phyloP scores from a whole-genome alignment of 2,329 filamentous ascomycete genomes.

The Colletotrichum shisoi region DNA sequence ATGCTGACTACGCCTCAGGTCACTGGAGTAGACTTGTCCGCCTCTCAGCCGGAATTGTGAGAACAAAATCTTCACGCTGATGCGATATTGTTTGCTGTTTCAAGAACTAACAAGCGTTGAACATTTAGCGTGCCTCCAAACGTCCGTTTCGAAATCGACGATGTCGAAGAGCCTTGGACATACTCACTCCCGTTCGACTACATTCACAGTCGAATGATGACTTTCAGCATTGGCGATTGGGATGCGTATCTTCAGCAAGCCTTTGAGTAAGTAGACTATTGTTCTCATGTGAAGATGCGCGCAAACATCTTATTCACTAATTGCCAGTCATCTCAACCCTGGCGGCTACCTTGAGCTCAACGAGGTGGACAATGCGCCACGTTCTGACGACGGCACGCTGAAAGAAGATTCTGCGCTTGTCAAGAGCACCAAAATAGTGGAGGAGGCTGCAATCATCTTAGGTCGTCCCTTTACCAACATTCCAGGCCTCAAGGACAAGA shows the following conservation, averaged over 20 bases:
- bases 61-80: too few relatives aligned
- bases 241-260: constrained; percentile 48
- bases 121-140: constrained; percentile 55
- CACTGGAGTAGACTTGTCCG: constrained; percentile 52
- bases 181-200: constrained; percentile 52
- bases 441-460: neutral
- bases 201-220: constrained; percentile 51
- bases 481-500: neutral
- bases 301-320: too few relatives aligned
- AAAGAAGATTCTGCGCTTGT: constrained; percentile 43
- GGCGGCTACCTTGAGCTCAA: constrained; percentile 55
- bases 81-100: too few relatives aligned
- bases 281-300: too few relatives aligned
- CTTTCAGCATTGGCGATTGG: constrained; percentile 47
- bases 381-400: constrained; percentile 54
- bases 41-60: constrained; percentile 51
- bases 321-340: constrained; percentile 52
- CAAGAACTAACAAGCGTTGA: too few relatives aligned
- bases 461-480: neutral
- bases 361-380: too few relatives aligned
- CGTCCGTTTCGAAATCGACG: constrained; percentile 56
- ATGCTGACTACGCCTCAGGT: constrained; percentile 40
- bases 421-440: constrained; percentile 33
- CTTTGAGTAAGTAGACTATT: too few relatives aligned
- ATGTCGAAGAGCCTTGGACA: constrained; percentile 52